Evolutionary conservation across 2,329 filamentous ascomycete species (phyloP), one percentile per base, ranked within the genome.

Genomic region (Chrysoporthe cubensis): DNA sequence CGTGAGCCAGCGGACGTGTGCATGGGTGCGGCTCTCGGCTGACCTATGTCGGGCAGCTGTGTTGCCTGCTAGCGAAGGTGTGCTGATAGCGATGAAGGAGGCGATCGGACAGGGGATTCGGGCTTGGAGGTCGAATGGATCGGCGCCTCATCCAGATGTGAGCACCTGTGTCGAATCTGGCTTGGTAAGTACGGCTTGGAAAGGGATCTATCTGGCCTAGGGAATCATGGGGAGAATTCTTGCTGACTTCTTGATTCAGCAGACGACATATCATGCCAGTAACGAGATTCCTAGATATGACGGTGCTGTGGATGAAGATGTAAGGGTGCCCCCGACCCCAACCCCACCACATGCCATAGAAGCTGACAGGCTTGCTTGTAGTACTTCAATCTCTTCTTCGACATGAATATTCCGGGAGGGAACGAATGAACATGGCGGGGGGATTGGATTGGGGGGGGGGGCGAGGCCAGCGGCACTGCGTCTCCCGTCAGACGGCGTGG

Each of bases 1-100:
- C 18, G 60, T 67, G 5, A 67, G 65, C 65, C 65, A 67, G 50
- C 65, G 65, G 34, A 67, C 65, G 11, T 67, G 60, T 42, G 65
- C 60, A 13, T 67, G 65, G 65, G 59, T 67, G 48, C 50, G 54
- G 18, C 44, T 67, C 32, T 67, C 65, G 11, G 65, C 65, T 8
- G 60, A 62, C 21, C n/a, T 68, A 32, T 68, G 62, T 42, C 37
- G 37, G 48, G 66, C 66, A 21, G 58, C 57, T 40, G 56, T 37
- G 37, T 26, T 44, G 40, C 52, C 56, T 40, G 48, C 46, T 57
- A 37, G n/a, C 7, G 66, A 64, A 11, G 26, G 37, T 48, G 50
- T 40, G 9, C 14, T 56, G 44, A 5, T 9, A 16, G 60, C 58
- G 43, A 66, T 66, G 58, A 66, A 62, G 37, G 58, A 62, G 58